Conservation (phyloP, 805 yeast species). For the Sugiyamaella americana region DNA sequence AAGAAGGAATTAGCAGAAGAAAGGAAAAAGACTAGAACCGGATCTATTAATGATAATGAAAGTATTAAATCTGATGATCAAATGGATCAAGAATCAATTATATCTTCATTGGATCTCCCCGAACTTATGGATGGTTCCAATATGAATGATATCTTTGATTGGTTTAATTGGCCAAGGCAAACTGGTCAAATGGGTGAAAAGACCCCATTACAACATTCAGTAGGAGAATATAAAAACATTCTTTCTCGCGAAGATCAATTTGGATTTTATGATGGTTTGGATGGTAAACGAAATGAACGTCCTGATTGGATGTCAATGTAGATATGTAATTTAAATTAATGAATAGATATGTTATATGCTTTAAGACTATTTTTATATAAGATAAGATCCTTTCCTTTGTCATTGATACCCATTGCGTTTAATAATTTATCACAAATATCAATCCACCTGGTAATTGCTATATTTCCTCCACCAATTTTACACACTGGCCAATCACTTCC, state of each 20-base stretch:
- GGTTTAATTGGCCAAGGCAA: conserved; percentile 25
- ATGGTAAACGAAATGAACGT: not conserved
- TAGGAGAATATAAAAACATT: conserved; percentile 17
- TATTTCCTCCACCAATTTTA: conserved; percentile 20
- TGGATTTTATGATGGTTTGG: not conserved
- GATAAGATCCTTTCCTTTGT: conserved; percentile 1
- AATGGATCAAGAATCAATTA: not conserved
- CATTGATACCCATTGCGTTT: not conserved
- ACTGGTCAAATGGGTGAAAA: conserved; percentile 5
- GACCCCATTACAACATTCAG: conserved; percentile 13
- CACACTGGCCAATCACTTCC: conserved; percentile 46
- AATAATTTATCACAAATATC: conserved; percentile 6
- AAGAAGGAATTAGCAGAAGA: not conserved
- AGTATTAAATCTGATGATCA: not conserved
- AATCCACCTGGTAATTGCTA: conserved; percentile 19
- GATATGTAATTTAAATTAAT: too few relatives aligned
- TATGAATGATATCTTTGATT: conserved; percentile 19
- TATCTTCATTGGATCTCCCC: not conserved
- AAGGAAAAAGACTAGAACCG: not conserved
- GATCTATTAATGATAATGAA: not conserved
- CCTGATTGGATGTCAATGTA: not conserved
- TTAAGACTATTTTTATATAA: conserved; percentile 5
- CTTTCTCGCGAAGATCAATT: conserved; percentile 21
- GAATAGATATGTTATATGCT: conserved; percentile 4
- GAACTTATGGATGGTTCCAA: conserved; percentile 2